Conservation (phyloP, 108 stramenopile genomes). For the Fragilaria crotonensis region DNA sequence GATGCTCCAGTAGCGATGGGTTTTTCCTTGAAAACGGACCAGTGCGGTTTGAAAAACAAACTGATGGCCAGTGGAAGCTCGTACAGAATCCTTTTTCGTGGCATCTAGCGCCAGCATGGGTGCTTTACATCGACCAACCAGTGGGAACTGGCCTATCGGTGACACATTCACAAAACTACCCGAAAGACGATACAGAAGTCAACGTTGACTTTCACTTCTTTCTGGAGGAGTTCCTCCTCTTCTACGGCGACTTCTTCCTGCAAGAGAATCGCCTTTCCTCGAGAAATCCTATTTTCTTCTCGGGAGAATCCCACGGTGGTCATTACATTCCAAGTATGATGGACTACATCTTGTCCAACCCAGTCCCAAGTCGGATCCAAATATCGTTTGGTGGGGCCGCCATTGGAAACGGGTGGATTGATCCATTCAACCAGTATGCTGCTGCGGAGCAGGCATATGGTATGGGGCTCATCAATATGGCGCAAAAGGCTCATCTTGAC, state of each 20-base stretch:
- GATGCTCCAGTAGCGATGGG: constrained; percentile 94
- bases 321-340: constrained; percentile 96
- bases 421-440: constrained; percentile 88
- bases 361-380: too few relatives aligned
- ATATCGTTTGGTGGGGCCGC: too few relatives aligned
- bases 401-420: constrained; percentile 89
- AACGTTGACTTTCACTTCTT: constrained; percentile 88
- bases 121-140: constrained; percentile 87
- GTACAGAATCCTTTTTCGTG: constrained; percentile 62
- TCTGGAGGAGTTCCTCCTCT: constrained; percentile 67
- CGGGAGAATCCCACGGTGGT: constrained; percentile 94
- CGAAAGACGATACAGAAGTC: constrained; percentile 75
- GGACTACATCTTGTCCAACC: constrained; percentile 69
- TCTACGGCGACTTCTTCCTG: constrained; percentile 69
- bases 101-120: constrained; percentile 81
- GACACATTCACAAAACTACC: constrained; percentile 68
- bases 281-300: constrained; percentile 83
- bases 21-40: constrained; percentile 96
- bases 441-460: constrained; percentile 85
- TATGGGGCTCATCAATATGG: constrained; percentile 64
- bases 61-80: constrained; percentile 35
- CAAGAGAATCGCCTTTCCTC: constrained; percentile 35
- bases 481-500: constrained; percentile 62
- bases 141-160: constrained; percentile 82
- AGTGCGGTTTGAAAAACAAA: constrained; percentile 43